Percentiles rank a stretch among this genome's conserved stretches.
phyloP scores from a whole-genome alignment of 2,329 filamentous ascomycete species.

The Aspergillus hortae region DNA sequence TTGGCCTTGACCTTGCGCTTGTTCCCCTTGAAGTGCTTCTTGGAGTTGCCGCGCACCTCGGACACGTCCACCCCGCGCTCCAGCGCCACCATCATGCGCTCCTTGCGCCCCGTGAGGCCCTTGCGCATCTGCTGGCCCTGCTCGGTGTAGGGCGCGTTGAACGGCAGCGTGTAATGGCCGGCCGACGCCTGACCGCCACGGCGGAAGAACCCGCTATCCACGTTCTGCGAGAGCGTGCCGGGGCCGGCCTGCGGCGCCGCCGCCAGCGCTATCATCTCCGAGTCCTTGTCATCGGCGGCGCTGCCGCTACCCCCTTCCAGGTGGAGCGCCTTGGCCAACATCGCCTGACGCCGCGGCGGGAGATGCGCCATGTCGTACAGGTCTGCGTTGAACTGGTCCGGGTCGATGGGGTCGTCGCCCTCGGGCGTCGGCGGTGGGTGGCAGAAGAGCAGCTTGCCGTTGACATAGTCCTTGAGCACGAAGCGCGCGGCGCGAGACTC shows the following conservation, averaged over 20 bases:
- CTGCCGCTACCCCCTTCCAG: constrained; percentile 22
- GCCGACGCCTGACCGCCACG: constrained; percentile 54
- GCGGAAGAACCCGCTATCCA: constrained; percentile 90
- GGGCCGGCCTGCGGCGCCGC: not conserved
- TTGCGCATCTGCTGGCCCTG: constrained; percentile 72
- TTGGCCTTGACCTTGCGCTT: constrained; percentile 34
- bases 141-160: constrained; percentile 84
- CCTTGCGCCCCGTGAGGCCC: constrained; percentile 77
- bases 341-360: constrained; percentile 71
- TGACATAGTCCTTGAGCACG: constrained; percentile 95
- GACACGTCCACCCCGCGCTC: constrained; percentile 81
- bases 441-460: constrained; percentile 88
- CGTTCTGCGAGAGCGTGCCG: constrained; percentile 68
- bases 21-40: constrained; percentile 69
- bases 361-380: constrained; percentile 82
- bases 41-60: constrained; percentile 64
- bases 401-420: constrained; percentile 53
- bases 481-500: constrained; percentile 87
- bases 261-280: constrained; percentile 10
- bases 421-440: constrained; percentile 68
- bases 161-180: constrained; percentile 72
- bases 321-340: constrained; percentile 48
- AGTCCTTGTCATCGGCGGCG: constrained; percentile 20
- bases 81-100: constrained; percentile 71
- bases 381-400: constrained; percentile 77